Evolutionary conservation across 495 filamentous ascomycete species (phyloP), one percentile per base, ranked within the genome.

Genomic region (Tuber indicum): DNA sequence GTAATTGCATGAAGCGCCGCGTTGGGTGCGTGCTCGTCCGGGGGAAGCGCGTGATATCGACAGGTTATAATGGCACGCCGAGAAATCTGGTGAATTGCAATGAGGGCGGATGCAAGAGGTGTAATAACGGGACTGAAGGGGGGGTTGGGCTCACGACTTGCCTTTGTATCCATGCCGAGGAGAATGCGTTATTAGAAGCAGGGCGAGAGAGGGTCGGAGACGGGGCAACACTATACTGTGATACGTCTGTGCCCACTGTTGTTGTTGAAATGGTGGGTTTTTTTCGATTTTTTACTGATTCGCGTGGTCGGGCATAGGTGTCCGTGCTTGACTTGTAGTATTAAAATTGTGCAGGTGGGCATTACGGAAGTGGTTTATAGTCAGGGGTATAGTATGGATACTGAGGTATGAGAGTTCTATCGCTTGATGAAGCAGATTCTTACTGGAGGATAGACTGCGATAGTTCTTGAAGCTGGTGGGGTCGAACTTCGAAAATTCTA

Each of bases 41-140:
- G 79, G 92, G 94, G 78, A 90, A 90, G 77, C 88, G 94, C 75
- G 96, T 99, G 75, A 93, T 98, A 62, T 92, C 91, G 79, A 98
- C 96, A 0, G 96, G 96, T n/a, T 99, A 99, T 84, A 99, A 99
- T 85, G 96, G 96, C 49, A 98, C 96, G 17, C 94, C 96, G 3
- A 87, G 96, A 62, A 89, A 94, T 70, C 86, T 98, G 77, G 87
- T 83, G 73, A 99, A 99, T 82, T 99, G 96, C 85, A 94, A 91
- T 77, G 93, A 96, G 84, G 96, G 96, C 77, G 96, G 96, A 76
- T 99, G 96, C 82, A 89, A 89, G 47, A 88, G 96, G 52, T 98
- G 96, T 84, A 99, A 99, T 82, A 87, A 86, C 75, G 91, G 89
- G 3, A 84, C 88, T 71, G 89, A 87, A 44, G 91, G 90, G 52